These are phyloP conservation scores for Arthrobotrys musiformis DNA, from an alignment of 2,329 filamentous ascomycete genomes.

Conservation along the genomic window DNA sequence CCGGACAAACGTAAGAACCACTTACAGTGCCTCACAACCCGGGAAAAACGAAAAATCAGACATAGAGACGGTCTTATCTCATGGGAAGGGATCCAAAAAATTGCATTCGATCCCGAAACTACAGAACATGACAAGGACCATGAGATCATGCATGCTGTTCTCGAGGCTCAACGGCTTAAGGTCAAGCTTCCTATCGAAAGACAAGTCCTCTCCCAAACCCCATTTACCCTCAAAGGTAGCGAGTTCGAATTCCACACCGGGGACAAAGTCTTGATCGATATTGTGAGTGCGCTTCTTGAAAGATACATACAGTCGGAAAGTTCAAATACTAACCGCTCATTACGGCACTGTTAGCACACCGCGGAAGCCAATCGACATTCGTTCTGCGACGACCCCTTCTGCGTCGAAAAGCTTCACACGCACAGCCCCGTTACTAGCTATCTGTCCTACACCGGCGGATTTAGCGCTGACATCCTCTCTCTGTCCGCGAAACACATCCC, in stretches of 20 bases:
- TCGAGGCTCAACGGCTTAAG: conserved; percentile 46
- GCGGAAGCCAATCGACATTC: conserved; percentile 35
- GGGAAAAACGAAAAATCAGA: conserved; percentile 33
- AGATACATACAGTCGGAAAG: not conserved
- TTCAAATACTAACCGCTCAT: not conserved
- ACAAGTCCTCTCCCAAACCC: conserved; percentile 12
- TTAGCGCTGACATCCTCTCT: conserved; percentile 37
- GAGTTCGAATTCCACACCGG: conserved; percentile 44
- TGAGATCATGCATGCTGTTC: conserved; percentile 45
- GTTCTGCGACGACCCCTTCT: conserved; percentile 50
- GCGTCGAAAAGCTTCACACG: conserved; percentile 46
- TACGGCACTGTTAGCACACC: conserved; percentile 1
- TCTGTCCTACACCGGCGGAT: conserved; percentile 34
- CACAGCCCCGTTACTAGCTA: conserved; percentile 35
- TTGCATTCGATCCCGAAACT: conserved; percentile 19
- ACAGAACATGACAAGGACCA: conserved; percentile 50
- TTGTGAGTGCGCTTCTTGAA: conserved; percentile 18
- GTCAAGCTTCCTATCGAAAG: conserved; percentile 37
- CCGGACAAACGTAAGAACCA: conserved; percentile 35
- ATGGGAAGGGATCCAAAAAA: conserved; percentile 43
- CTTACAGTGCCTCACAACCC: conserved; percentile 8
- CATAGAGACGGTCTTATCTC: conserved; percentile 40
- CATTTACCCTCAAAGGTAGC: conserved; percentile 38
- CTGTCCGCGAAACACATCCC: conserved; percentile 42
- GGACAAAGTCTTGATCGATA: conserved; percentile 36